These are phyloP conservation scores for Candida sithepensis DNA, from an alignment of 805 yeast genomes.

Conservation along the genomic window DNA sequence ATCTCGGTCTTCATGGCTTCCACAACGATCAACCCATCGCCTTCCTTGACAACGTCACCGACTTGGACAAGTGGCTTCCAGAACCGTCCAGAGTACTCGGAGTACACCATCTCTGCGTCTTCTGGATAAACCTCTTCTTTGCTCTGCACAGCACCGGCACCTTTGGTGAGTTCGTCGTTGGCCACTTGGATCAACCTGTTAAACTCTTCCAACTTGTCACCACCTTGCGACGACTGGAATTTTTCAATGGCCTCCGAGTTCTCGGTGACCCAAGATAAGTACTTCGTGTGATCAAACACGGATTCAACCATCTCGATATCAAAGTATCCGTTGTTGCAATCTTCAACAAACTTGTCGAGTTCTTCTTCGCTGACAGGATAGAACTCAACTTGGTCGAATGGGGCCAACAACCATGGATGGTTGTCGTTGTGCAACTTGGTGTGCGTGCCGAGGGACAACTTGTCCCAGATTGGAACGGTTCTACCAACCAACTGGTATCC, in stretches of 20 bases:
- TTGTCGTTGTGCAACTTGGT: conserved; percentile 38
- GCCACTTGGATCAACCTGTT: conserved; percentile 77
- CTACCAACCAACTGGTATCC: conserved; percentile 97
- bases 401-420: conserved; percentile 86
- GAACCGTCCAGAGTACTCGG: conserved; percentile 95
- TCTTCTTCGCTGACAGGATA: conserved; percentile 88
- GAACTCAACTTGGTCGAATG: conserved; percentile 93
- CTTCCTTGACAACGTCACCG: conserved; percentile 70
- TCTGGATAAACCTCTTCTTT: conserved; percentile 65
- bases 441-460: conserved; percentile 71
- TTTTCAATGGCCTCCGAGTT: conserved; percentile 69
- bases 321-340: conserved; percentile 78
- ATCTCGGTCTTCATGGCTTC: conserved; percentile 99
- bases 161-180: conserved; percentile 63
- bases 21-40: conserved; percentile 81
- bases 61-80: conserved; percentile 87
- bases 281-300: conserved; percentile 78
- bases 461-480: conserved; percentile 98
- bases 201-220: conserved; percentile 83
- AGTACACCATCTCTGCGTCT: conserved; percentile 77
- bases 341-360: conserved; percentile 65
- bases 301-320: conserved; percentile 70
- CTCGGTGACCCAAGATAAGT: conserved; percentile 71
- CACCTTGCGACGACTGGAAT: conserved; percentile 65
- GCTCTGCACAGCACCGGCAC: conserved; percentile 43